Evolutionary conservation across 208 protist genomes (phyloP), one percentile per base, ranked within the genome.

Genomic region (Zelonia costaricensis): DNA sequence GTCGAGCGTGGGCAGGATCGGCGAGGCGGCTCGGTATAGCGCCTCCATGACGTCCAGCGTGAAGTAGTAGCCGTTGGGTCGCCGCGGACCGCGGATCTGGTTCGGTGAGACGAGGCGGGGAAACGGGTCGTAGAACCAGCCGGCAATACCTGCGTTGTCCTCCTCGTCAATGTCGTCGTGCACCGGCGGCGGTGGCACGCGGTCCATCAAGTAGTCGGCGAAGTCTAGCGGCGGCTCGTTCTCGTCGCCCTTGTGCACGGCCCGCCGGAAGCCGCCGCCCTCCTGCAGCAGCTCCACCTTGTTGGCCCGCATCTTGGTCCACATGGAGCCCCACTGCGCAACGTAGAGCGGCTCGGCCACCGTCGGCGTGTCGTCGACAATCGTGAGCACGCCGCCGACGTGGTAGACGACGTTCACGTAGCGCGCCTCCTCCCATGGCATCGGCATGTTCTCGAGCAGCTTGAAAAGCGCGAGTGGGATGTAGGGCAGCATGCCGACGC

Each of bases 381-480:
- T 99, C 15, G 99, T 99, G 18, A 99, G 96, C 9, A 98, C 98
- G 51, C 99, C 99, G 31, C 98, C 98, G 8, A 98, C 87, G 84
- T 99, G 99, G 81, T 99, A 99, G 23, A 99, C 78, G 5, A 99
- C 97, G 55, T 98, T 88, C 30, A 99, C 98, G 62, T 99, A 98
- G 9, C 98, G 87, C 31, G 98, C 82, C 71, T 97, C 84, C 62
- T 98, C 93, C 93, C 95, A 98, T 23, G 95, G 95, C 98, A 99
- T 99, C n/a, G 99, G 99, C 92, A 99, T 99, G 65, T 99, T 99
- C 81, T 99, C 99, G 3, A 99, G 79, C 27, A 99, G 87, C 89
- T 99, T 99, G 66, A 98, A 92, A 10, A 99, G 82, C 8, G 99
- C 99, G 54, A 99, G 97, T 12, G 99, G 99, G 42, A 99, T 87